Evolutionary conservation across 129 eudicot species (phyloP), one percentile per base, ranked within the genome.

Genomic region (Solidago caesia): DNA sequence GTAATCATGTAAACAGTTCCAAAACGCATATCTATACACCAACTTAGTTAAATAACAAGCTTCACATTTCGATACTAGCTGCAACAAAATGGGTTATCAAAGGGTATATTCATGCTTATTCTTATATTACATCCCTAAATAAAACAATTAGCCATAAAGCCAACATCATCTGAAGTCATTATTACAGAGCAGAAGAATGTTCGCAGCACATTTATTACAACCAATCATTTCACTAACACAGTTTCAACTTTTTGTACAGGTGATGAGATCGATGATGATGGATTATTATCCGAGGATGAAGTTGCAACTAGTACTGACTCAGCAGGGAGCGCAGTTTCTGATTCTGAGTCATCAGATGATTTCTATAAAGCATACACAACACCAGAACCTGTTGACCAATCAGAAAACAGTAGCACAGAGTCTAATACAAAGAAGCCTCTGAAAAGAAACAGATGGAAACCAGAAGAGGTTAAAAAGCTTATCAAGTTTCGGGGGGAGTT

Each of bases 381-480:
- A 57, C 47, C 83, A 0, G 75, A 53, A 64, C 56, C 74, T 25
- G 72, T 33, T 57, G 88, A 70, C 46, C 72, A 64, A 14, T 45
- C 13, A 26, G 84, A 70, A 63, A 84, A 65, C 5, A 64, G 13
- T 64, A 68, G 67, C 72, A 47, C 71, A 43, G 80, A 62, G 53
- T 80, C 84, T 52, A 72, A 45, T 77, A 33, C 75, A 75, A 75
- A 71, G 57, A 95, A 84, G 80, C 73, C 85, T 10, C 12, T 67
- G 5, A 95, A 87, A 77, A 84, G 89, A 80, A 95, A 89, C 86
- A 84, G 81, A 84, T 95, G 99, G 99, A 95, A 83, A 74, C 90
- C 94, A 42, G 99, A 91, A 58, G 99, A 95, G 78, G 64, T 95
- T 13, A 89, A 85, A 76, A 87, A 83, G 79, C 82, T 95, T 59